Conservation (phyloP, 1,284 basidiomycete species). For the Sanghuangporus weigelae region DNA sequence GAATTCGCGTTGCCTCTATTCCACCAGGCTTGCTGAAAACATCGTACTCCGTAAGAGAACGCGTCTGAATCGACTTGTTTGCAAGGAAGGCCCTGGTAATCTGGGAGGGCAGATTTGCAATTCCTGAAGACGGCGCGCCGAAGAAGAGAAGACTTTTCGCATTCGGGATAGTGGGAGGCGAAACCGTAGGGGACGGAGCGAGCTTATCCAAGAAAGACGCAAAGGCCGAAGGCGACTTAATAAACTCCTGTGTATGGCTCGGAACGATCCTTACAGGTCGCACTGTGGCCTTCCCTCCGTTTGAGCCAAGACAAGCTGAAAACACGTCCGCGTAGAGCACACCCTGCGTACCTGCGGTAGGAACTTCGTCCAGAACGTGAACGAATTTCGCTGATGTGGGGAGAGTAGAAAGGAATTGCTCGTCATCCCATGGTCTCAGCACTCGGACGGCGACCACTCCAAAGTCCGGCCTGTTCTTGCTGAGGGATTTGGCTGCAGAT, state of each 20-base stretch:
- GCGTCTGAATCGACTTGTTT: conserved; percentile 44
- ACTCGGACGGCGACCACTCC: conserved; percentile 69
- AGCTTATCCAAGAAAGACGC: conserved; percentile 37
- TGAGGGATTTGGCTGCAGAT: conserved; percentile 47
- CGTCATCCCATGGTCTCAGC: conserved; percentile 71
- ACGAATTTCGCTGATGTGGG: conserved; percentile 53
- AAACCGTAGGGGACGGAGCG: conserved; percentile 23
- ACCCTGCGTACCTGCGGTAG: conserved; percentile 55
- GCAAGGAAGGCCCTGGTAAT: conserved; percentile 56
- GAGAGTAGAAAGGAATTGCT: conserved; percentile 49
- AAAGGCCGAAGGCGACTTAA: conserved; percentile 42
- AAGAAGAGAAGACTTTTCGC: conserved; percentile 60
- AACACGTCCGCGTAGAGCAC: conserved; percentile 72
- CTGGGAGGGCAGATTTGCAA: conserved; percentile 48
- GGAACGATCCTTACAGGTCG: conserved; percentile 57
- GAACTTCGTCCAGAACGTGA: conserved; percentile 73
- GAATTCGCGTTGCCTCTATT: conserved; percentile 53
- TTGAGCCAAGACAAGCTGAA: conserved; percentile 46
- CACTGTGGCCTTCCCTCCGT: conserved; percentile 37
- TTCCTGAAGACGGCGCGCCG: conserved; percentile 48
- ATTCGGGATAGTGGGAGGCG: conserved; percentile 23
- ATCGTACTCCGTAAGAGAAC: conserved; percentile 61
- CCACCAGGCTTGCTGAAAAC: conserved; percentile 67
- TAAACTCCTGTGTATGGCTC: conserved; percentile 45
- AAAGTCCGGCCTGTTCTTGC: conserved; percentile 40